Conservation (phyloP, 805 yeast genomes). For the Tetrapisispora iriomotensis region DNA sequence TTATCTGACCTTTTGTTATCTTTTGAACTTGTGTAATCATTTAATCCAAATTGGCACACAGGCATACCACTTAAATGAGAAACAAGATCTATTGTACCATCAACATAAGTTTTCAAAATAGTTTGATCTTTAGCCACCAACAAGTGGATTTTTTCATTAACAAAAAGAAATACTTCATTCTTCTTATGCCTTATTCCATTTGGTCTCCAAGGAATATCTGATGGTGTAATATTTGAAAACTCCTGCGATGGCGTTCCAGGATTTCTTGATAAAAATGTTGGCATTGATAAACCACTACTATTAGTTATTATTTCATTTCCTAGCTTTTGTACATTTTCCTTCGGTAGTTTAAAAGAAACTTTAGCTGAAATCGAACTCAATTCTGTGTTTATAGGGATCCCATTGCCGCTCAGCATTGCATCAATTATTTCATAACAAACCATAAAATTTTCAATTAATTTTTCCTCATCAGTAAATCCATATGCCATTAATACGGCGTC, state of each 20-base stretch:
- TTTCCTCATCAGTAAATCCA: slow-evolving; percentile 32
- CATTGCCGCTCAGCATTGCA: slow-evolving; percentile 39
- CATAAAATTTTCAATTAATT: slow-evolving; percentile 56
- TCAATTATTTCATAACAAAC: slow-evolving; percentile 69
- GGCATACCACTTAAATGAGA: slow-evolving; percentile 77
- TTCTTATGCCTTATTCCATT: slow-evolving; percentile 65
- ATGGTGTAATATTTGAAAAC: slow-evolving; percentile 17
- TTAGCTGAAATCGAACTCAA: slow-evolving; percentile 16
- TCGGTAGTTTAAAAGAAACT: slow-evolving; percentile 18
- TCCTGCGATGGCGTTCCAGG: slow-evolving; percentile 11
- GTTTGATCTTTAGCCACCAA: slow-evolving; percentile 57
- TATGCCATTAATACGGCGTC: slow-evolving; percentile 42
- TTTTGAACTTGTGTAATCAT: slow-evolving; percentile 36
- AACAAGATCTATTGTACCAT: slow-evolving; percentile 63
- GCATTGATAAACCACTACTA: slow-evolving; percentile 6
- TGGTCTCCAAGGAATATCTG: slow-evolving; percentile 58
- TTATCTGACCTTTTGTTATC: slow-evolving; percentile 15
- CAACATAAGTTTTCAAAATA: slow-evolving; percentile 59
- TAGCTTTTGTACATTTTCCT: background rate
- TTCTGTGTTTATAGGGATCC: slow-evolving; percentile 23
- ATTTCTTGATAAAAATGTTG: slow-evolving; percentile 14
- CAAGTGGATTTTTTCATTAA: slow-evolving; percentile 64
- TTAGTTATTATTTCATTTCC: background rate
- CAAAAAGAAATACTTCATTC: slow-evolving; percentile 70
- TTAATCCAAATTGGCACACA: slow-evolving; percentile 68